Evolutionary conservation across 2,329 filamentous ascomycete genomes (phyloP).

Genomic region (Exophiala lecanii-corni): DNA sequence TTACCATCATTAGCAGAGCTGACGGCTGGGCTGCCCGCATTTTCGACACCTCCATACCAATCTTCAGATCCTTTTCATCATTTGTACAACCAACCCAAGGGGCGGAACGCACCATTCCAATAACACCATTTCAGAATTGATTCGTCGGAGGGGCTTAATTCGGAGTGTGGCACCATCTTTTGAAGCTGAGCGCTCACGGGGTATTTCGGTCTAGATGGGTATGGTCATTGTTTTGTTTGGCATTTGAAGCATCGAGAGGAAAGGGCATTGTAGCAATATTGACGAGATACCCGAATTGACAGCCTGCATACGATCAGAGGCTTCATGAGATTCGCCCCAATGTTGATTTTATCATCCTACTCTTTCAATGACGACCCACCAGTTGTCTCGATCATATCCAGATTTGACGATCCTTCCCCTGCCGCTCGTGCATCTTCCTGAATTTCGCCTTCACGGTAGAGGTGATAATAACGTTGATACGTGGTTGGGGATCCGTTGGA

Average conservation of each 20-base stretch:
- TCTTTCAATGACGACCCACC: slow-evolving; percentile 61
- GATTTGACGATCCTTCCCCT: slow-evolving; percentile 71
- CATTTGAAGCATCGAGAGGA: slow-evolving; percentile 22
- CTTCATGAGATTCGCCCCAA: background rate
- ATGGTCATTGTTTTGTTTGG: slow-evolving; percentile 28
- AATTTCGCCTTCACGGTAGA: slow-evolving; percentile 82
- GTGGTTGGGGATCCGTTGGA: slow-evolving; percentile 42
- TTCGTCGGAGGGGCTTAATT: too few species aligned
- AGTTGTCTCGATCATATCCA: slow-evolving; percentile 96
- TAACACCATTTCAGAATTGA: slow-evolving; percentile 30
- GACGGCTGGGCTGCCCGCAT: slow-evolving; percentile 44
- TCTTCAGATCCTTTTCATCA: slow-evolving; percentile 19
- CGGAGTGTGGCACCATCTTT: too few species aligned
- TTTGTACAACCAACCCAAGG: slow-evolving; percentile 35
- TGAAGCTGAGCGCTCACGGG: too few species aligned
- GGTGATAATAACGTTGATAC: slow-evolving; percentile 89
- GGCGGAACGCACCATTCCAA: slow-evolving; percentile 30
- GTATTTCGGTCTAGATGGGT: slow-evolving; percentile 30
- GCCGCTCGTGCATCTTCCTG: slow-evolving; percentile 71
- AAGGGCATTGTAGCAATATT: slow-evolving; percentile 26
- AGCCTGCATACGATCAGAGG: slow-evolving; percentile 2
- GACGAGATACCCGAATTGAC: slow-evolving; percentile 10
- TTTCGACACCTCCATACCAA: slow-evolving; percentile 34
- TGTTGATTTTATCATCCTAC: slow-evolving; percentile 9
- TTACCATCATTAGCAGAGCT: slow-evolving; percentile 45